Conservation (phyloP, 2,329 filamentous ascomycete genomes). For the Fusarium sp. region DNA sequence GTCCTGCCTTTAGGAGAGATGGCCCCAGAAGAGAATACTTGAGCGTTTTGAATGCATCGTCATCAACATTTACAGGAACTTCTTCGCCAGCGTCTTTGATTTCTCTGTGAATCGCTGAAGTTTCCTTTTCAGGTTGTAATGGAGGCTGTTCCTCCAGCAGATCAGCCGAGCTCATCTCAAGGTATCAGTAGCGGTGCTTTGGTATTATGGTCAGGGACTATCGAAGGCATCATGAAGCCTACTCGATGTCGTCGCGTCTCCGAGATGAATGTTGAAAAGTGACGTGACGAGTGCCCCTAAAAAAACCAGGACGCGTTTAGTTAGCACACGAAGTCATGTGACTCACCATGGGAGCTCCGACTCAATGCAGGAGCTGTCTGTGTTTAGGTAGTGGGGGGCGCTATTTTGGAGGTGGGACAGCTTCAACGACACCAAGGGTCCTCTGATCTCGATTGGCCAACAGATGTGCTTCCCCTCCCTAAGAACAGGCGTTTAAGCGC, state of each 20-base stretch:
- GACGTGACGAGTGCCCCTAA: constrained; percentile 40
- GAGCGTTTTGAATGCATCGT: constrained; percentile 64
- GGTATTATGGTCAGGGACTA: constrained; percentile 8
- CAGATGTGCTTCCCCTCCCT: constrained; percentile 42
- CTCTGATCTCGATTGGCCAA: constrained; percentile 40
- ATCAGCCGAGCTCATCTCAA: constrained; percentile 40
- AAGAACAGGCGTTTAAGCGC: constrained; percentile 49
- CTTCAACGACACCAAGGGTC: constrained; percentile 46
- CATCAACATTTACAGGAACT: constrained; percentile 12
- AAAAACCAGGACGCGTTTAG: constrained; percentile 30
- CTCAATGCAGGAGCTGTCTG: constrained; percentile 9
- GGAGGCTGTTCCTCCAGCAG: constrained; percentile 30
- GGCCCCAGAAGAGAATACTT: constrained; percentile 93
- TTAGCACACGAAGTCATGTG: constrained; percentile 46
- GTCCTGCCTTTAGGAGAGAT: constrained; percentile 92
- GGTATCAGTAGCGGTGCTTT: neutral
- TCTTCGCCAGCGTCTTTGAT: constrained; percentile 11
- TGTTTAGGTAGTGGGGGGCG: constrained; percentile 37
- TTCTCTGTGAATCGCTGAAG: constrained; percentile 5
- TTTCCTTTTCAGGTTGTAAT: constrained; percentile 13
- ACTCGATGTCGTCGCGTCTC: constrained; percentile 38
- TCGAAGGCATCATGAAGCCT: constrained; percentile 40
- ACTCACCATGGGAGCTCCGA: neutral
- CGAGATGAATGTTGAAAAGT: constrained; percentile 8
- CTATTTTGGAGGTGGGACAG: constrained; percentile 45